A percentile compares a stretch with the other conserved stretches of the same genome.
These are phyloP conservation scores for Candolleomyces eurysporus DNA, from an alignment of 768 basidiomycete species.

Conservation along the genomic window DNA sequence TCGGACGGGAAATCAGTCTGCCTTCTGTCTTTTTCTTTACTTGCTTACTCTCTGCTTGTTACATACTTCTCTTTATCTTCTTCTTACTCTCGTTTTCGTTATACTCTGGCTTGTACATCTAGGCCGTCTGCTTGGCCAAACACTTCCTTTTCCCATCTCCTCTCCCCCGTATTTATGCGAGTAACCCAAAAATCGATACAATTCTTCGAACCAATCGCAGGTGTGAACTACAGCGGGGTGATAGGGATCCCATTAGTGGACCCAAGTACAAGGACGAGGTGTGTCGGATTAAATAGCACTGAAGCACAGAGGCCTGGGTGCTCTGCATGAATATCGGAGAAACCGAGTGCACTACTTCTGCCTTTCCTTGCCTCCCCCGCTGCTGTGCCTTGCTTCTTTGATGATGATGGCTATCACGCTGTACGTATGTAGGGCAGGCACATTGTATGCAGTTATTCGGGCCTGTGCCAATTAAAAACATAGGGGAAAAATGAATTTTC, in stretches of 20 bases:
- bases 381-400: constrained; percentile 1
- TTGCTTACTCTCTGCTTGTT: not conserved
- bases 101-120: not conserved
- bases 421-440: not conserved
- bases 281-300: no score
- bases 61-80: constrained; percentile 2
- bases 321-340: not conserved
- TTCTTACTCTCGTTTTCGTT: not conserved
- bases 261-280: no score
- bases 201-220: no score
- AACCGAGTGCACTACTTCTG: not conserved
- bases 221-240: no score
- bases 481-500: constrained; percentile 6
- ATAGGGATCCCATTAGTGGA: no score
- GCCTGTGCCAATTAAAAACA: no score
- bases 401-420: not conserved
- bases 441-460: no score
- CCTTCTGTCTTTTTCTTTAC: constrained; percentile 5
- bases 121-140: not conserved
- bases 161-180: not conserved
- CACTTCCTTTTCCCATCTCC: no score
- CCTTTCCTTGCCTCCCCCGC: not conserved
- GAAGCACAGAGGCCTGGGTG: no score
- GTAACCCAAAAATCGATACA: not conserved
- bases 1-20: not conserved